A percentile compares a stretch with the other conserved stretches of the same genome.
These are phyloP conservation scores for Corymbia calophylla DNA, from an alignment of 441 rosid species.

Conservation along the genomic window DNA sequence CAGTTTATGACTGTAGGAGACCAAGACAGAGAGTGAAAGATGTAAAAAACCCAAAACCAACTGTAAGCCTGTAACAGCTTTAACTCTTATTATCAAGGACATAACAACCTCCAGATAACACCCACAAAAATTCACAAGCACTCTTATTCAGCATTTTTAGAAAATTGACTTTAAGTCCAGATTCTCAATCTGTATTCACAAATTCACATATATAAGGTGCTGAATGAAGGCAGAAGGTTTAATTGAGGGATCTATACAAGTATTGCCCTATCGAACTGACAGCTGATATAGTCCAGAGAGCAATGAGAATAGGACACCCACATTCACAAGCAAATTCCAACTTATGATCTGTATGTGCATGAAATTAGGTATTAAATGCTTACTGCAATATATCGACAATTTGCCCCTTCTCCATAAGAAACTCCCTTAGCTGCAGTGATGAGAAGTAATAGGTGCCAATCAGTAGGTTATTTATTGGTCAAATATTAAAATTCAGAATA, in stretches of 20 bases:
- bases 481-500: background rate
- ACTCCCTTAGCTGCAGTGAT: slow-evolving; percentile 58
- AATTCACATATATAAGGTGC: background rate
- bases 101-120: background rate
- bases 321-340: background rate
- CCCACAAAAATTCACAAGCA: background rate
- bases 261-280: background rate
- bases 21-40: background rate
- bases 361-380: slow-evolving; percentile 18
- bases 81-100: background rate
- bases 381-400: slow-evolving; percentile 86
- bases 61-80: background rate
- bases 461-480: background rate
- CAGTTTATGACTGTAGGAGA: background rate
- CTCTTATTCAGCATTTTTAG: background rate
- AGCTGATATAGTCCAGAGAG: background rate
- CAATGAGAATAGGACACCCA: background rate
- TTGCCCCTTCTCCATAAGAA: slow-evolving; percentile 84
- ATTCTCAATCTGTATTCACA: background rate
- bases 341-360: background rate
- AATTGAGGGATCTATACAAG: background rate
- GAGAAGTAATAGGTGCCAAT: background rate
- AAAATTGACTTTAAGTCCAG: background rate
- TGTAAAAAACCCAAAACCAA: background rate
- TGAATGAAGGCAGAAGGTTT: background rate